These are phyloP conservation scores for Quercus engelmannii DNA, from an alignment of 306 rosid species.

Conservation along the genomic window DNA sequence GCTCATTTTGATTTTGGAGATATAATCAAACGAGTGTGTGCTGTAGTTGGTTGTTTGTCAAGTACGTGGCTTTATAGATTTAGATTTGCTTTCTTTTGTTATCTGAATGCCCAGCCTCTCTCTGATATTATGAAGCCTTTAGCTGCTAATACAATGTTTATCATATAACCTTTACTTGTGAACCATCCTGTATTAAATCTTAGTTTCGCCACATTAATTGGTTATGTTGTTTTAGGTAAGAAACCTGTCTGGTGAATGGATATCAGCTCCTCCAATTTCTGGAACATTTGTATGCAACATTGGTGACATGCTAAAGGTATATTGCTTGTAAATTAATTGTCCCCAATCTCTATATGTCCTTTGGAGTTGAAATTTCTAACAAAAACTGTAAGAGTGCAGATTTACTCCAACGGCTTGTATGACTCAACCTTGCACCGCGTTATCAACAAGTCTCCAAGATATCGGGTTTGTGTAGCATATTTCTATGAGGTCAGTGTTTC, in stretches of 20 bases:
- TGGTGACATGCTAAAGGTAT: constrained; percentile 95
- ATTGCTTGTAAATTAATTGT: background rate
- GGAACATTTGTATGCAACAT: constrained; percentile 86
- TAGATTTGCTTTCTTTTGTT: too few species aligned
- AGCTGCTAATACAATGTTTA: too few species aligned
- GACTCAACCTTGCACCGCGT: constrained; percentile 93
- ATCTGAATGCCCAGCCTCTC: too few species aligned
- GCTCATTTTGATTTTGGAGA: too few species aligned
- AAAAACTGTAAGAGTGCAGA: constrained; percentile 39
- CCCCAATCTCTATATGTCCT: background rate
- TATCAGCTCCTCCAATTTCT: constrained; percentile 87
- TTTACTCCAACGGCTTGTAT: constrained; percentile 84
- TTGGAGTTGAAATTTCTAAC: background rate
- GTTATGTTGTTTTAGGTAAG: constrained; percentile 63
- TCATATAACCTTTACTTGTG: too few species aligned
- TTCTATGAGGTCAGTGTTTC: constrained; percentile 68
- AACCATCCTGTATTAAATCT: background rate
- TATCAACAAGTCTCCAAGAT: constrained; percentile 56
- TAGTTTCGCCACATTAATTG: constrained; percentile 4
- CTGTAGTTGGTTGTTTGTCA: too few species aligned
- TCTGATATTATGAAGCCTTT: too few species aligned
- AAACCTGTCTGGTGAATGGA: constrained; percentile 84
- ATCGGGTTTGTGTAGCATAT: constrained; percentile 74
- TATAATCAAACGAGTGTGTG: too few species aligned
- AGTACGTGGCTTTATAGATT: too few species aligned